Evolutionary conservation across 441 rosid genomes (phyloP).

Genomic region (Croton laevigatus): DNA sequence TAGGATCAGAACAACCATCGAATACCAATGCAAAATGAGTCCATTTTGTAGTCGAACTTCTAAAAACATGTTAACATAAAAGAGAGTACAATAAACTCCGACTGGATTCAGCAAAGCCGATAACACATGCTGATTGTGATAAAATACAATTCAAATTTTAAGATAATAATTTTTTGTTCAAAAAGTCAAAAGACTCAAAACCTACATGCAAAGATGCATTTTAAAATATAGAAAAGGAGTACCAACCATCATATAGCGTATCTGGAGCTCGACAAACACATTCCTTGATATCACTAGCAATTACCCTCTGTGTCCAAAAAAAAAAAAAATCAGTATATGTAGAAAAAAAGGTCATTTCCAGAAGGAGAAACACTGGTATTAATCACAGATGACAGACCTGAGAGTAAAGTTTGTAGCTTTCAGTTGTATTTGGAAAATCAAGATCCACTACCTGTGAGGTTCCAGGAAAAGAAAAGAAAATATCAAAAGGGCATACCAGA

Average conservation of each 20-base stretch:
- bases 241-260: constrained; percentile 93
- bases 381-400: constrained; percentile 51
- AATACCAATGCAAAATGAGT: no score
- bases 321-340: constrained; percentile 22
- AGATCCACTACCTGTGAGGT: constrained; percentile 68
- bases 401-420: constrained; percentile 87
- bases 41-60: no score
- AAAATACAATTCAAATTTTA: background rate
- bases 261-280: constrained; percentile 97
- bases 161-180: background rate
- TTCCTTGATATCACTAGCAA: constrained; percentile 98
- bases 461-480: constrained; percentile 17
- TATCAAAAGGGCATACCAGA: constrained; percentile 1
- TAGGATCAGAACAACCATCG: no score
- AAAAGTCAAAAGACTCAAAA: background rate
- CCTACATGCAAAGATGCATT: constrained; percentile 7
- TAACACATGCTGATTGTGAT: background rate
- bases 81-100: background rate
- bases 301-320: constrained; percentile 65
- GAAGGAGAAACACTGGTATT: constrained; percentile 8
- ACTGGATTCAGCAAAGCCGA: background rate
- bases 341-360: constrained; percentile 13
- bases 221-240: constrained; percentile 13
- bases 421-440: constrained; percentile 80
- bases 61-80: no score